Evolutionary conservation across 176 grass and related monocot species (phyloP), one percentile per base, ranked within the genome.

Genomic region (Ensete ventricosum): DNA sequence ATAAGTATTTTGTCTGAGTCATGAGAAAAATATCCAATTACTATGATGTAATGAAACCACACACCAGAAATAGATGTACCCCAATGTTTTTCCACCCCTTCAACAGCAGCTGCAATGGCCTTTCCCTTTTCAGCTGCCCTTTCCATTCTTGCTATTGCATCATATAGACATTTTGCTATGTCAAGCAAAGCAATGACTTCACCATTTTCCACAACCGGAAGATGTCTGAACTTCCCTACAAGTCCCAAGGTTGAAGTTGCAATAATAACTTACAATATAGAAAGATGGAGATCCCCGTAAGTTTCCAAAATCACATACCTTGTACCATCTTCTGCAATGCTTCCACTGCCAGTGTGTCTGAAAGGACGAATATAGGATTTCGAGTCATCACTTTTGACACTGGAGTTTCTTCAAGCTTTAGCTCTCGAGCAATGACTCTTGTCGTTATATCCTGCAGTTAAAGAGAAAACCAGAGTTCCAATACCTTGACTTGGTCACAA

Each of bases 251-350:
- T 57, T 34, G 19, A 79, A 69, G 49, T 29, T 71, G 24, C 34
- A 79, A 9, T 20, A 17, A 2, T 2, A 68, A 79, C 4, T 9
- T 43, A 26, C 59, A 19, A 54, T 26, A 48, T 29, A 43, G 5
- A 53, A 43, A 43, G 34, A 52, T 13, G 17, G 8, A 65, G 24
- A 22, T 69, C 17, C 24, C 12, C 1, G 48, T 22, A 10, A 69
- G 14, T 21, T 57, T 57, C 19, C 2, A 17, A 22, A 6, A 54
- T 21, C 11, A 82, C 84, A 68, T 60, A 99, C 95, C 90, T 91
- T 91, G 95, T 66, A 99, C 90, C 95, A 99, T 99, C 82, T 99
- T 99, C 76, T 99, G 95, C 83, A 99, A 79, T 12, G 95, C 95
- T 77, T 99, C 95, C 1, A 99, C 90, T 0, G 95, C 95, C 24